phyloP scores from a whole-genome alignment of 2,329 filamentous ascomycete species.

The Aurifilum marmelostoma region DNA sequence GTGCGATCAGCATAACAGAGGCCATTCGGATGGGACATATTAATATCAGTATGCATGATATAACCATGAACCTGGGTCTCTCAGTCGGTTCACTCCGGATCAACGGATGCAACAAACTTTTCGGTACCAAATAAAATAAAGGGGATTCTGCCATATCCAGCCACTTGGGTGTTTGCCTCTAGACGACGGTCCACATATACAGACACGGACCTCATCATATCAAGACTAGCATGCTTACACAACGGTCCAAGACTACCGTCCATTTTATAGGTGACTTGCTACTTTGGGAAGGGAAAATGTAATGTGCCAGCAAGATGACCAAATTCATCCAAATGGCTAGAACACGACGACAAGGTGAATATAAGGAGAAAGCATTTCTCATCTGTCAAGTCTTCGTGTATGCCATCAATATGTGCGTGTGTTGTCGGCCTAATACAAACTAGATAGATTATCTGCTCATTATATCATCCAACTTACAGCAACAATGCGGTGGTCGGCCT shows the following conservation, averaged over 20 bases:
- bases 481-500: not conserved
- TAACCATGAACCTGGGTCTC: not conserved
- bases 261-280: not conserved
- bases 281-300: not conserved
- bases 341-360: not conserved
- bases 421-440: not conserved
- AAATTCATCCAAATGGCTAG: not conserved
- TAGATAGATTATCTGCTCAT: not conserved
- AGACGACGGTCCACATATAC: not conserved
- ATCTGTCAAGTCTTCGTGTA: not conserved
- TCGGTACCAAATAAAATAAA: conserved; percentile 3
- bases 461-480: not conserved
- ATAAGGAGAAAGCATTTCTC: not conserved
- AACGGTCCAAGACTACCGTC: not conserved
- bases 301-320: not conserved
- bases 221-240: not conserved
- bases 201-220: not conserved
- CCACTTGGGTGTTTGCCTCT: conserved; percentile 2
- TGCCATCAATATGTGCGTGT: not conserved
- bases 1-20: not conserved
- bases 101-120: not conserved
- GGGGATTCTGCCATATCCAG: not conserved
- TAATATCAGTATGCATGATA: conserved; percentile 19
- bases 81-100: not conserved
- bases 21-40: not conserved